These are phyloP conservation scores for Bombardia bombarda DNA, from an alignment of 495 filamentous ascomycete genomes.

Conservation along the genomic window DNA sequence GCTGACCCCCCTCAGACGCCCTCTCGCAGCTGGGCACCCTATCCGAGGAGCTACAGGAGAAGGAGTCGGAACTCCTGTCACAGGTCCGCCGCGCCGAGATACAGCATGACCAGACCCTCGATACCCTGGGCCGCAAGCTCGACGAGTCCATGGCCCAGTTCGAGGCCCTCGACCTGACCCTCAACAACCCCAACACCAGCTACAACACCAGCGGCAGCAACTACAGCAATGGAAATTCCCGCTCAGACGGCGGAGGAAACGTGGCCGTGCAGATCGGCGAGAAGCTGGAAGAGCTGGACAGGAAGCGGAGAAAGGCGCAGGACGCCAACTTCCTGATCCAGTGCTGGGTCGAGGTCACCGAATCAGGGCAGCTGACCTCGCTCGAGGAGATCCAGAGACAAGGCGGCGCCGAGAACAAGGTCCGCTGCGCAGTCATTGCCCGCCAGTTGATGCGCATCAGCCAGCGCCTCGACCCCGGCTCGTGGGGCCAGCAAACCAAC, in stretches of 20 bases:
- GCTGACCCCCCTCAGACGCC: conserved; percentile 36
- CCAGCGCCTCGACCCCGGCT: conserved; percentile 67
- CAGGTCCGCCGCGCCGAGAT: conserved; percentile 85
- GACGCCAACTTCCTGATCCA: conserved; percentile 93
- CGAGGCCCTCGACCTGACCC: conserved; percentile 73
- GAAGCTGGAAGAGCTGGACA: conserved; percentile 85
- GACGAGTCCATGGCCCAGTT: conserved; percentile 87
- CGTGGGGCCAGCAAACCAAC: conserved; percentile 56
- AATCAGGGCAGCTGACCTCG: conserved; percentile 68
- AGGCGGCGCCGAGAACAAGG: conserved; percentile 76
- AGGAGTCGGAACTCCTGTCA: conserved; percentile 82
- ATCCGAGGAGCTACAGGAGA: conserved; percentile 74
- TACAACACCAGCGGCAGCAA: conserved; percentile 14
- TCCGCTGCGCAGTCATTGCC: conserved; percentile 83
- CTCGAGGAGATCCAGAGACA: conserved; percentile 74
- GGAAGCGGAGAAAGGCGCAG: conserved; percentile 77
- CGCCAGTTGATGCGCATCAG: conserved; percentile 83
- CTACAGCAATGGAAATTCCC: conserved; percentile 36
- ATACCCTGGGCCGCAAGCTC: conserved; percentile 75
- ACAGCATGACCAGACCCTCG: conserved; percentile 84
- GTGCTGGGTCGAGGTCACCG: conserved; percentile 90
- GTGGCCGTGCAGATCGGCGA: conserved; percentile 93
- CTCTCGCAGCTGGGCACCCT: conserved; percentile 69
- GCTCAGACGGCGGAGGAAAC: conserved; percentile 62
- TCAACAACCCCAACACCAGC: conserved; percentile 45